phyloP scores from a whole-genome alignment of 1,284 basidiomycete species.

The Cutaneotrichosporon cutaneum region DNA sequence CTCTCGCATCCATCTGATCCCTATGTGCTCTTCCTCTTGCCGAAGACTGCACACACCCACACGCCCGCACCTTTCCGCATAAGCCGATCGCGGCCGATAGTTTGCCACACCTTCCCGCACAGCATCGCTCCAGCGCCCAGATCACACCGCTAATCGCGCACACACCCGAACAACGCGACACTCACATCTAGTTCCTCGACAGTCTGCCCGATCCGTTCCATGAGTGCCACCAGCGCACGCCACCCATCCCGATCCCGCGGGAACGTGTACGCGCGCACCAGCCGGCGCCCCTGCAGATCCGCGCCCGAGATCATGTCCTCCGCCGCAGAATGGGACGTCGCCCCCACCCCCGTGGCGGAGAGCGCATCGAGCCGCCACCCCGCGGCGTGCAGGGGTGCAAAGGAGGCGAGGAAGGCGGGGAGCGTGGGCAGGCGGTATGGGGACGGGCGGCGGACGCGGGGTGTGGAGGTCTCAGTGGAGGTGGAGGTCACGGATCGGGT shows the following conservation, averaged over 20 bases:
- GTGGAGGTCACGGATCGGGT: background rate
- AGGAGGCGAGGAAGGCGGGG: conserved; percentile 31
- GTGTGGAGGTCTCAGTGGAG: background rate
- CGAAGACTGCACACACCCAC: no score
- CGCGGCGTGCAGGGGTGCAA: conserved; percentile 38
- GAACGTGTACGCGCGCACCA: conserved; percentile 37
- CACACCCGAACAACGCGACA: background rate
- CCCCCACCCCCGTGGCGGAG: background rate
- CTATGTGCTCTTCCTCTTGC: no score
- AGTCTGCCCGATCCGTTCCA: conserved; percentile 18
- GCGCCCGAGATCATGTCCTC: conserved; percentile 12
- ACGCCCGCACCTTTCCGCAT: no score
- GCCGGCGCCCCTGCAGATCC: conserved; percentile 37
- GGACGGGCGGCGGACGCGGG: conserved; percentile 24
- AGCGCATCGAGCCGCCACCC: conserved; percentile 40
- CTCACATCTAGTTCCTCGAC: conserved; percentile 39
- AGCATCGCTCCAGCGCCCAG: no score
- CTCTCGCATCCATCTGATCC: no score
- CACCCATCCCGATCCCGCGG: conserved; percentile 35
- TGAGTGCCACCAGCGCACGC: conserved; percentile 26
- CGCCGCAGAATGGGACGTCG: conserved; percentile 8
- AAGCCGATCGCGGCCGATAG: no score
- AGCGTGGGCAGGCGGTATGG: conserved; percentile 42
- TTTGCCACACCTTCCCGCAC: no score
- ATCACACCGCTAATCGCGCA: background rate